Evolutionary conservation across 2,329 filamentous ascomycete genomes (phyloP), one percentile per base, ranked within the genome.

Genomic region (Xylariaceae sp.): DNA sequence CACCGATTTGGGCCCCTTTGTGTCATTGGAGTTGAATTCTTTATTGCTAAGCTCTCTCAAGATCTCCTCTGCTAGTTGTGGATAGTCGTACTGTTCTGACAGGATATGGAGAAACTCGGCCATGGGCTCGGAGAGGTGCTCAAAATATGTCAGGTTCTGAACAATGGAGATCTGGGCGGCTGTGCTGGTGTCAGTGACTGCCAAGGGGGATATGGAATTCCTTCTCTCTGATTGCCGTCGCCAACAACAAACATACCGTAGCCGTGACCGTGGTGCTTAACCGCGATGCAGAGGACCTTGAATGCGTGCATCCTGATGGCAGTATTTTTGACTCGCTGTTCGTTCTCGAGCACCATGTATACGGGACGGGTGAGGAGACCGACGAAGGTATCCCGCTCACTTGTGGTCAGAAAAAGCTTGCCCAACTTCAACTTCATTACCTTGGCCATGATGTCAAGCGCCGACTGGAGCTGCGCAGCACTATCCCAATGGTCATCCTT

Each of bases 81-180:
- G 89, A 69, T 97, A 95, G 72, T 99, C 94, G 74, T 97, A 99
- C 74, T 96, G 92, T 69, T 97, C 91, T 1, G 91, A 87, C 30
- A 99, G 78, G 66, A 97, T 99, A 65, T 97, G 90, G 3, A 99
- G 76, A 65, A 99, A 96, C 70, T 99, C 95, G 34, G 94, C 94
- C 94, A 99, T 99, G 1, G 94, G 94, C 68, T 99, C 94, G 0
- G 94, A 92, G n/a, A 99, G 76, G 71, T 99, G 94, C 73, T 99
- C 94, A 66, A 97, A 99, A 70, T 99, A 99, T 4, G 94, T 96
- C 62, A 99, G 75, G 68, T 94, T 97, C 71, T 99, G 94, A 52
- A 97, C 91, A 66, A 99, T 95, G 45, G 91, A 95, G 47, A 95
- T 97, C 78, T 99, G 94, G 1, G 94, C 94, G 50, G 89, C 89